Base-by-base conservation (phyloP, 2,329 filamentous ascomycete species). In the Tolypocladium tropicale region DNA sequence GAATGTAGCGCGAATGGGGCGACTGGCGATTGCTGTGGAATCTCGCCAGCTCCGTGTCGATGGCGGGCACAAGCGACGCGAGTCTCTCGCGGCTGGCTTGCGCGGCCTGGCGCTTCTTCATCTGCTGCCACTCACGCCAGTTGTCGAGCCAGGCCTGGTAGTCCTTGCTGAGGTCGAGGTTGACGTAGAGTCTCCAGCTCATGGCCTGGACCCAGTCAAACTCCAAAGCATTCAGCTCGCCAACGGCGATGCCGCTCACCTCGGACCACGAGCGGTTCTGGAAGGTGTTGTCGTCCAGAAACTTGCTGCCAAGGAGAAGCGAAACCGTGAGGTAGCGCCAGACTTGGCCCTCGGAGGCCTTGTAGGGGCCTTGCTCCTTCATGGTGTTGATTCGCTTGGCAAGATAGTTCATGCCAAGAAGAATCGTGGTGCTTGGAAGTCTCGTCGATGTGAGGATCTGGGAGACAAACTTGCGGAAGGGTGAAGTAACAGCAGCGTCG, bases 251-350 rank as follows among this genome's bases (percentile, higher is more conserved):
- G 59, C 89, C 90, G 72, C 90, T 96, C 54, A 96, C 92, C 68
- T 96, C 92, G 6, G 92, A 90, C 92, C 92, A 96, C 1, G 92
- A 96, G 55, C 90, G 88, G 75, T 96, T 96, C 78, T 96, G 92
- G 74, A 96, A 96, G 6, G 92, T 96, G 74, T 96, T 96, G 78
- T 96, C 92, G 67, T 96, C 92, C 62, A 96, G 78, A 67, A 96
- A 96, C 76, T 96, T 96, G 83, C 90, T 95, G 58, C 90, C 92
- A 54, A 96, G 79, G 53, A 96, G 81, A 56, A 96, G 76, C 9
- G 88, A 84, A 39, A 93, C 88, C 7, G 91, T 95, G 61, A 96
- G 80, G 76, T 95, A 86, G 58, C 90, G 88, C 79, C 93, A 95
- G 55, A 95, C 81, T 68, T 94, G 86, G 48, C 86, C 87, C 63